These are phyloP conservation scores for Acacia melanoxylon DNA, from an alignment of 306 rosid species.

Conservation along the genomic window DNA sequence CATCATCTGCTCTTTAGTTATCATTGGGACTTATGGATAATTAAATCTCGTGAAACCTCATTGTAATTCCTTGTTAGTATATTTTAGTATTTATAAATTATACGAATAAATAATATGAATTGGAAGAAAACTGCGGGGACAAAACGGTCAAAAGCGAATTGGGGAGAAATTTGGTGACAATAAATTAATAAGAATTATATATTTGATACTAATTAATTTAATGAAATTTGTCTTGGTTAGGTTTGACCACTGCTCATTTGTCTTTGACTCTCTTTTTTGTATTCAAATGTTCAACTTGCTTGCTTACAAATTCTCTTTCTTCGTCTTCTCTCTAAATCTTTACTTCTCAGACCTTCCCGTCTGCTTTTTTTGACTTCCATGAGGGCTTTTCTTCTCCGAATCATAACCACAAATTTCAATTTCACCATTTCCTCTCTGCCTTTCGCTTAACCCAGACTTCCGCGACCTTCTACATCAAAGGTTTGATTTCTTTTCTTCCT, in stretches of 20 bases:
- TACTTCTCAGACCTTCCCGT: slow-evolving; percentile 48
- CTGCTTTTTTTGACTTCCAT: slow-evolving; percentile 78
- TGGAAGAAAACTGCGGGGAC: neutral
- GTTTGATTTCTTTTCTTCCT: slow-evolving; percentile 26
- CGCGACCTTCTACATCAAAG: slow-evolving; percentile 53
- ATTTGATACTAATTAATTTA: slow-evolving; percentile 34
- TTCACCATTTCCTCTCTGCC: slow-evolving; percentile 33
- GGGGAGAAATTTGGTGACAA: neutral
- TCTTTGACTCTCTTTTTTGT: slow-evolving; percentile 31
- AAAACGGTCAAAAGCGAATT: neutral
- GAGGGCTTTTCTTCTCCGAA: slow-evolving; percentile 39
- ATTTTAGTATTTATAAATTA: no score
- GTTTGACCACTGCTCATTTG: slow-evolving; percentile 79
- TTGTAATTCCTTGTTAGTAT: no score
- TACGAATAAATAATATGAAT: neutral
- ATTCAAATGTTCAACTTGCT: slow-evolving; percentile 37
- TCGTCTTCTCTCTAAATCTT: slow-evolving; percentile 43
- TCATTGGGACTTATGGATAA: no score
- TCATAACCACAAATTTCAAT: slow-evolving; percentile 46
- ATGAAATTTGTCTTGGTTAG: slow-evolving; percentile 56
- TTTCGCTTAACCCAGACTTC: slow-evolving; percentile 37
- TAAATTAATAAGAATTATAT: slow-evolving; percentile 6
- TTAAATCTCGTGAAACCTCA: no score
- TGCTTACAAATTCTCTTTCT: slow-evolving; percentile 18
- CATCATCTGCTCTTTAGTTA: no score